phyloP scores from a whole-genome alignment of 306 rosid species.

The Acacia confusa region DNA sequence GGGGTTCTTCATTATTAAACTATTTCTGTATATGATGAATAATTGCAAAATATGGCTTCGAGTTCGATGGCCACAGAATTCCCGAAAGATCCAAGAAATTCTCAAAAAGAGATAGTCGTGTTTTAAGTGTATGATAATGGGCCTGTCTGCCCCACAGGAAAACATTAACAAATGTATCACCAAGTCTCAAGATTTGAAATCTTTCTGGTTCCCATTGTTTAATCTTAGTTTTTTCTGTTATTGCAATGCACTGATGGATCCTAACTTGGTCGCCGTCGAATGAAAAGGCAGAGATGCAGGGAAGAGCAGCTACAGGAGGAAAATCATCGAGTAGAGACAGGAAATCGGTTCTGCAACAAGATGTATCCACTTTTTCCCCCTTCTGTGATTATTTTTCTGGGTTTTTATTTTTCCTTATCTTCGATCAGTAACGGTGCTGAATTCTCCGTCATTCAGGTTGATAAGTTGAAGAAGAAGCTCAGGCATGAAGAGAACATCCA shows the following conservation, averaged over 20 bases:
- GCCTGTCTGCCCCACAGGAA: conserved; percentile 5
- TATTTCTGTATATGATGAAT: conserved; percentile 32
- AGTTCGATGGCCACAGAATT: conserved; percentile 28
- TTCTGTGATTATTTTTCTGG: neutral
- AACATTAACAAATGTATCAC: neutral
- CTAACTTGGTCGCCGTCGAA: conserved; percentile 31
- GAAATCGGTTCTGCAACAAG: conserved; percentile 78
- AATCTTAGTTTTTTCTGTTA: neutral
- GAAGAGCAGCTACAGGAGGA: conserved; percentile 46
- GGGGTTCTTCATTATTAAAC: conserved; percentile 17
- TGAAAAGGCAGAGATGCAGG: conserved; percentile 68
- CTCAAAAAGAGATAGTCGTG: conserved; percentile 13
- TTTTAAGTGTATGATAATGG: conserved; percentile 18
- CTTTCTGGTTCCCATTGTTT: conserved; percentile 16
- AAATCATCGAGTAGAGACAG: conserved; percentile 51
- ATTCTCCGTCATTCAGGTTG: conserved; percentile 56
- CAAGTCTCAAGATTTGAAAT: conserved; percentile 7
- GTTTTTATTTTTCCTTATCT: neutral
- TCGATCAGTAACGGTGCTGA: conserved; percentile 17
- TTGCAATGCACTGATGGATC: conserved; percentile 35
- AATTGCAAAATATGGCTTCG: conserved; percentile 37
- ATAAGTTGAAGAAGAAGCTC: conserved; percentile 93
- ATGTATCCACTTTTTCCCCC: conserved; percentile 44
- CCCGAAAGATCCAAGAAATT: conserved; percentile 34
- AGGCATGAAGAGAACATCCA: conserved; percentile 79